Percentiles rank a stretch among this genome's conserved stretches.
Evolutionary conservation across 2,329 filamentous ascomycete genomes (phyloP).

Genomic region (Microdochium trichocladiopsis): DNA sequence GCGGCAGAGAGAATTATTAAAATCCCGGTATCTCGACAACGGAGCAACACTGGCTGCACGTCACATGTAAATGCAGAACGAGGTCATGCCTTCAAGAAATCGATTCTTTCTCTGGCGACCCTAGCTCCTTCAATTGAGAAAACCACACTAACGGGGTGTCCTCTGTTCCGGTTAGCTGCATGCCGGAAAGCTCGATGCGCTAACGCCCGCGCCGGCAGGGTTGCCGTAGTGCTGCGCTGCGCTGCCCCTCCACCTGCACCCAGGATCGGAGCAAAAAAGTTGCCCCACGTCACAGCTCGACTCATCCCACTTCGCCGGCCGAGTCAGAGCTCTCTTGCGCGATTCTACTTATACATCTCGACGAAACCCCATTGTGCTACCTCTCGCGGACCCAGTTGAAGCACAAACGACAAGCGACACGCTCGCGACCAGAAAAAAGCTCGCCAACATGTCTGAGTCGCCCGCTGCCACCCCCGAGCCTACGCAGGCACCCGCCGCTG

Average conservation of each 20-base stretch:
- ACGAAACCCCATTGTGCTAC: not conserved
- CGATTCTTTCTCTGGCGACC: not conserved
- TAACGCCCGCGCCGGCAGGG: not conserved
- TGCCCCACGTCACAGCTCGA: constrained; percentile 13
- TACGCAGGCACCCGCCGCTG: constrained; percentile 12
- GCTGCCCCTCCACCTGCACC: constrained; percentile 2
- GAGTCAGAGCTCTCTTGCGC: constrained; percentile 7
- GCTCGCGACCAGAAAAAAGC: not conserved
- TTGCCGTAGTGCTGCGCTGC: not conserved
- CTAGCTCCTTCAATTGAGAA: constrained; percentile 1
- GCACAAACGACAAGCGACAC: not conserved
- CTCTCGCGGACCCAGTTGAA: not conserved
- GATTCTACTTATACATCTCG: constrained; percentile 3
- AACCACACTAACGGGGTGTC: constrained; percentile 2
- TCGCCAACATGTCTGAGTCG: constrained; percentile 23
- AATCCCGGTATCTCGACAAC: too few species aligned
- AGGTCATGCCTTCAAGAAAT: not conserved
- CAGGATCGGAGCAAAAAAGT: constrained; percentile 7
- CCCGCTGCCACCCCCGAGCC: constrained; percentile 16
- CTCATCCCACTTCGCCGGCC: constrained; percentile 8
- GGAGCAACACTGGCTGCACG: too few species aligned
- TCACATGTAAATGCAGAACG: not conserved
- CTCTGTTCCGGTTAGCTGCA: not conserved
- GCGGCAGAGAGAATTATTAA: too few species aligned
- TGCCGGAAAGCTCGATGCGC: not conserved